These are phyloP conservation scores for Magnusiomyces tetraspermus DNA, from an alignment of 1,139 yeast genomes.

Conservation along the genomic window DNA sequence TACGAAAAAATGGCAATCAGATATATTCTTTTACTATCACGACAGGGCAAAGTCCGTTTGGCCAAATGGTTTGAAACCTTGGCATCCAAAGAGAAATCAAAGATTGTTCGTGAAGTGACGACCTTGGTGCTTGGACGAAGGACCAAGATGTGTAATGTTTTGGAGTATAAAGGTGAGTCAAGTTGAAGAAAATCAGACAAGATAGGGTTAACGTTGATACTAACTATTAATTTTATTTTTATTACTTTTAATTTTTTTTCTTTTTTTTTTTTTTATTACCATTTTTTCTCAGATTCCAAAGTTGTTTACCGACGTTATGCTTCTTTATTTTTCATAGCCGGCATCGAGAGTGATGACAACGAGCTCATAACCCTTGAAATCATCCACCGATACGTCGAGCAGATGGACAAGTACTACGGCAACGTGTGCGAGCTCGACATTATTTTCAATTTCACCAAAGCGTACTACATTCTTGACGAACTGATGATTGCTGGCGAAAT, in stretches of 20 bases:
- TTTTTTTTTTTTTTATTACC: not conserved
- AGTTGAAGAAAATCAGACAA: not conserved
- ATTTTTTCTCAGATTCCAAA: constrained; percentile 47
- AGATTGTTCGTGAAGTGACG: constrained; percentile 76
- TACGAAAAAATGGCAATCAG: constrained; percentile 52
- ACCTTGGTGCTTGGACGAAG: constrained; percentile 77
- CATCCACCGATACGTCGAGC: constrained; percentile 90
- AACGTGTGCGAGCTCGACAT: constrained; percentile 83
- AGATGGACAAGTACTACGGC: constrained; percentile 94
- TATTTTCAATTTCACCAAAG: constrained; percentile 88
- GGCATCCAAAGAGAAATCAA: constrained; percentile 72
- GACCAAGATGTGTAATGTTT: constrained; percentile 91
- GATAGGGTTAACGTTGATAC: not conserved
- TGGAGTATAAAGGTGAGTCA: constrained; percentile 56
- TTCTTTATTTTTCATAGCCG: constrained; percentile 79
- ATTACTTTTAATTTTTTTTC: not conserved
- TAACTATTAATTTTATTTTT: not conserved
- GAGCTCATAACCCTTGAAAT: constrained; percentile 79
- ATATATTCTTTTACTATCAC: constrained; percentile 69
- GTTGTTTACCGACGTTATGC: constrained; percentile 89
- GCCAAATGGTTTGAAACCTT: constrained; percentile 88
- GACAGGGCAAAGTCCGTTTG: constrained; percentile 91
- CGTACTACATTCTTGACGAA: constrained; percentile 87
- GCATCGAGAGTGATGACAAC: constrained; percentile 75
- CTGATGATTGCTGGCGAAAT: constrained; percentile 70